These are phyloP conservation scores for Ceratocystis colombiana DNA, from an alignment of 2,329 filamentous ascomycete genomes.

Conservation along the genomic window DNA sequence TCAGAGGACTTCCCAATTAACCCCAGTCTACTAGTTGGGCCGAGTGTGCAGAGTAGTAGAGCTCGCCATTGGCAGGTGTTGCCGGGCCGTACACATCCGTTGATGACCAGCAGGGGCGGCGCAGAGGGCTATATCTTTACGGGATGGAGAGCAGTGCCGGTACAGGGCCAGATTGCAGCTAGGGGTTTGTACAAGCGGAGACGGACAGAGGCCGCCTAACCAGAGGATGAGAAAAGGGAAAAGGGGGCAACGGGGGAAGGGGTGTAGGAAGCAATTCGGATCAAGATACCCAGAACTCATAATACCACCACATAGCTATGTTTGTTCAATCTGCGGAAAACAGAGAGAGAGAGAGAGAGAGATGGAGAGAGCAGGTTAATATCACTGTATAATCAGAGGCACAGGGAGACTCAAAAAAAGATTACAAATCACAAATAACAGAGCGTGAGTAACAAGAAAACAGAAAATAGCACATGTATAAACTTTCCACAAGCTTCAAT, in stretches of 20 bases:
- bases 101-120: constrained; percentile 83
- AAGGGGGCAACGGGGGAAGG: not conserved
- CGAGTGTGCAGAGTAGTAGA: constrained; percentile 69
- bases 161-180: constrained; percentile 69
- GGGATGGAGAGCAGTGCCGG: constrained; percentile 68
- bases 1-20: constrained; percentile 75
- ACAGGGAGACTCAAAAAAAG: not conserved
- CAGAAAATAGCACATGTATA: constrained; percentile 9
- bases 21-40: constrained; percentile 69
- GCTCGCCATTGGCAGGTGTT: constrained; percentile 81
- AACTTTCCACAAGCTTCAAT: not conserved
- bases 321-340: not conserved
- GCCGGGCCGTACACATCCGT: constrained; percentile 79
- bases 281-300: constrained; percentile 13
- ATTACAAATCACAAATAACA: not conserved
- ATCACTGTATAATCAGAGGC: not conserved
- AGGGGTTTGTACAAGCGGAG: constrained; percentile 68
- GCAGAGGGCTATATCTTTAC: constrained; percentile 87
- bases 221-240: constrained; percentile 6
- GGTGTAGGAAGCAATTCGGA: not conserved
- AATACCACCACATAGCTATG: constrained; percentile 10
- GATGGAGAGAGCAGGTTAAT: not conserved
- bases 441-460: not conserved
- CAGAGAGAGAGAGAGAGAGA: too few relatives aligned
- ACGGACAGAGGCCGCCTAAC: constrained; percentile 40